These are phyloP conservation scores for Elsinoe batatas DNA, from an alignment of 2,329 filamentous ascomycete species.

Conservation along the genomic window DNA sequence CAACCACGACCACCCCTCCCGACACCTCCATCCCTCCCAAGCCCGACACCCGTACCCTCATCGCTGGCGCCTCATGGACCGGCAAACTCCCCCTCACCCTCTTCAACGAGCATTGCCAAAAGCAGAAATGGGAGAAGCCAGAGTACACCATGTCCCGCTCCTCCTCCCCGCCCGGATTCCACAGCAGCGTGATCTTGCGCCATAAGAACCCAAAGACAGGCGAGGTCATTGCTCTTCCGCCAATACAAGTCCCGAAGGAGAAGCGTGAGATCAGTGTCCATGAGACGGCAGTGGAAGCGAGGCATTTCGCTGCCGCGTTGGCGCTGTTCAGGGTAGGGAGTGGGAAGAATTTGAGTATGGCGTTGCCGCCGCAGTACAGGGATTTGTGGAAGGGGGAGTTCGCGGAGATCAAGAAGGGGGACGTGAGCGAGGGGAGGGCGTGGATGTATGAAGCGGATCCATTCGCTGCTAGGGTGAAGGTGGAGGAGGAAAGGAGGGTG, in stretches of 20 bases:
- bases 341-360: slow-evolving; percentile 93
- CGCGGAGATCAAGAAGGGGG: slow-evolving; percentile 66
- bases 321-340: slow-evolving; percentile 84
- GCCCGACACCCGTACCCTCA: slow-evolving; percentile 61
- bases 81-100: slow-evolving; percentile 92
- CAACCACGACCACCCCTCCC: slow-evolving; percentile 16
- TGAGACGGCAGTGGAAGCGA: slow-evolving; percentile 76
- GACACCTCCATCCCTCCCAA: slow-evolving; percentile 42
- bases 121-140: slow-evolving; percentile 88
- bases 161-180: slow-evolving; percentile 28
- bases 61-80: slow-evolving; percentile 93
- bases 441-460: slow-evolving; percentile 97
- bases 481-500: slow-evolving; percentile 64
- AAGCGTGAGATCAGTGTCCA: slow-evolving; percentile 61
- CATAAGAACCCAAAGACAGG: slow-evolving; percentile 70
- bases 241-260: slow-evolving; percentile 68
- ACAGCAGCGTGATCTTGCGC: slow-evolving; percentile 71
- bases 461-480: slow-evolving; percentile 69
- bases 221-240: slow-evolving; percentile 62
- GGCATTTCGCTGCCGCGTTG: slow-evolving; percentile 88
- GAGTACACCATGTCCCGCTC: slow-evolving; percentile 62
- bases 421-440: slow-evolving; percentile 62
- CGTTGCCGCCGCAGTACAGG: slow-evolving; percentile 81
- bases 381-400: slow-evolving; percentile 87
- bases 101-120: slow-evolving; percentile 88